A percentile compares a stretch with the other conserved stretches of the same genome.
phyloP scores from a whole-genome alignment of 257 asterid species.

The Solanum microdontum region DNA sequence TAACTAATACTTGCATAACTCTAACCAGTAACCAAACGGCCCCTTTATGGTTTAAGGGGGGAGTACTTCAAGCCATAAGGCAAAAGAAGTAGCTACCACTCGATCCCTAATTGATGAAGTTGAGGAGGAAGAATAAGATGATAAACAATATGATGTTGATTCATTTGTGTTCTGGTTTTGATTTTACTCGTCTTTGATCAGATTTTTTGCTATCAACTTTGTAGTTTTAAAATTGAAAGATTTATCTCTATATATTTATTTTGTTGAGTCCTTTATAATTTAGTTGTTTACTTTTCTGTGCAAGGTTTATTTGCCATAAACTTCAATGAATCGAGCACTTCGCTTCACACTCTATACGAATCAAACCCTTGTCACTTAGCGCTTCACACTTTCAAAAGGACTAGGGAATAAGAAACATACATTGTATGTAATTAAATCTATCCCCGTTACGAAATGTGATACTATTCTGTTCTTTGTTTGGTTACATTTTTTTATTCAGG shows the following conservation, averaged over 20 bases:
- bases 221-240: not conserved
- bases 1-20: too few species aligned
- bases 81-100: not conserved
- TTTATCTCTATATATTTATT: not conserved
- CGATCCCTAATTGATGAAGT: not conserved
- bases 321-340: not conserved
- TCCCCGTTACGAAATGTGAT: not conserved
- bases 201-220: not conserved
- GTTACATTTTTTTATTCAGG: not conserved
- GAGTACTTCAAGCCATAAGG: not conserved
- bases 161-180: not conserved
- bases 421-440: not conserved
- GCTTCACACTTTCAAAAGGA: not conserved
- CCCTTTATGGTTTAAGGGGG: not conserved
- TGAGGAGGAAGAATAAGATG: not conserved
- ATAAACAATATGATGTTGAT: not conserved
- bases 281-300: not conserved
- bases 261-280: not conserved
- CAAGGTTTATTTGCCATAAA: not conserved
- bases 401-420: not conserved
- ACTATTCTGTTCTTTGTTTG: not conserved
- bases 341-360: not conserved
- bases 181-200: not conserved
- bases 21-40: too few species aligned
- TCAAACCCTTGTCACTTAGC: not conserved